Percentiles rank a stretch among this genome's conserved stretches.
Conservation (phyloP, 305 asterid genomes). For the Solanum hybrid region DNA sequence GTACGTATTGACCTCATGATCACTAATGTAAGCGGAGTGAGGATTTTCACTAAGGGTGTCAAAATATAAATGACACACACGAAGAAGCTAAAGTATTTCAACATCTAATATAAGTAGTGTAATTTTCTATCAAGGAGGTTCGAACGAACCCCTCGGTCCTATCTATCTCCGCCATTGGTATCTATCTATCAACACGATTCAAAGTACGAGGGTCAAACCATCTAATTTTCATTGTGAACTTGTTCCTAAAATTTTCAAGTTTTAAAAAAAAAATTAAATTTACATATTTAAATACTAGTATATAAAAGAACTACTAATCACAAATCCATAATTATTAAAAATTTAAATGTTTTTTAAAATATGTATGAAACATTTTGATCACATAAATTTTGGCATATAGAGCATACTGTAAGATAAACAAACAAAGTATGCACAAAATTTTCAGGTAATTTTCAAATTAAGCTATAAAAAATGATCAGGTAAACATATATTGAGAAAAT, state of each 20-base stretch:
- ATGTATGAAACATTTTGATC: background rate
- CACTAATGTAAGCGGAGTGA: background rate
- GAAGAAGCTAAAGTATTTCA: background rate
- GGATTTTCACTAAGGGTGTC: background rate
- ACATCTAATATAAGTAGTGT: background rate
- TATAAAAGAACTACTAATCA: background rate
- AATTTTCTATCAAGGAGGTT: background rate
- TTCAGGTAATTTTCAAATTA: background rate
- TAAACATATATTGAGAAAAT: background rate
- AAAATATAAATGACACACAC: background rate
- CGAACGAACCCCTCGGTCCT: background rate
- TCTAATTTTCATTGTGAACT: background rate
- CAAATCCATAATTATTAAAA: background rate
- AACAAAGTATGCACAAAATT: background rate
- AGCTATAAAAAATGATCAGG: background rate
- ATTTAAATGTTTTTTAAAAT: background rate
- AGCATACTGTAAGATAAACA: background rate
- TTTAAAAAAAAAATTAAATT: background rate
- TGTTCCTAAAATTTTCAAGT: background rate
- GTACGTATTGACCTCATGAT: background rate
- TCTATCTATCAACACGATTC: background rate
- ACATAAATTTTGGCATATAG: background rate
- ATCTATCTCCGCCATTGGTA: background rate
- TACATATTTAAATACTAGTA: background rate
- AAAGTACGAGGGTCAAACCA: background rate